Conservation (phyloP, 371 early-diverging fungal genomes). For the Conidiobolus incongruus region DNA sequence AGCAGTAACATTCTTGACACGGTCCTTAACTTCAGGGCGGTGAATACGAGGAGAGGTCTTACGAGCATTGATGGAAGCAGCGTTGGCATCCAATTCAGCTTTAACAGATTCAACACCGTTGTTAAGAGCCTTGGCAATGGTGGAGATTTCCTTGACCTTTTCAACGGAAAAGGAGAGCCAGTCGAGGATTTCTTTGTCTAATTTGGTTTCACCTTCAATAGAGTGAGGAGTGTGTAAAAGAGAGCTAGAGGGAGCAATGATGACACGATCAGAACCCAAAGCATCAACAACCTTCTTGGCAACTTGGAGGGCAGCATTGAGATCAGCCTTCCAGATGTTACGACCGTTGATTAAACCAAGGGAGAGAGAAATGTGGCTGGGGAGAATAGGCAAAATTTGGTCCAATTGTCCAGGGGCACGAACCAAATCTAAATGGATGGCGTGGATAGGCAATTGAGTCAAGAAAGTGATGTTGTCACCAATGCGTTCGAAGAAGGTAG, state of each 20-base stretch:
- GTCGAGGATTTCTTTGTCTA: conserved; percentile 55
- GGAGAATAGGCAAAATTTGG: conserved; percentile 23
- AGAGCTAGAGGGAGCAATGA: conserved; percentile 74
- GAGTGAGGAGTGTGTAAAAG: conserved; percentile 83
- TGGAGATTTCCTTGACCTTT: conserved; percentile 62
- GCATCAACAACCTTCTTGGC: conserved; percentile 38
- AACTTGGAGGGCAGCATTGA: conserved; percentile 38
- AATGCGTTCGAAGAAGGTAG: conserved; percentile 86
- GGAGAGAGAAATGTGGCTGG: conserved; percentile 29
- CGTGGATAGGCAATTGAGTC: conserved; percentile 46
- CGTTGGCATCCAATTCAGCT: conserved; percentile 46
- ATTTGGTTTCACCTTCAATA: conserved; percentile 52
- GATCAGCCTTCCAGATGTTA: conserved; percentile 90
- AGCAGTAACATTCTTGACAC: conserved; percentile 37
- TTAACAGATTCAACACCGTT: conserved; percentile 36
- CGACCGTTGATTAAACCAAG: conserved; percentile 85
- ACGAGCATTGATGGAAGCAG: conserved; percentile 41
- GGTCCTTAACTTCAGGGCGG: conserved; percentile 58
- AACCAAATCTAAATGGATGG: conserved; percentile 76
- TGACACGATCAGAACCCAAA: conserved; percentile 47
- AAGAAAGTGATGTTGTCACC: conserved; percentile 36
- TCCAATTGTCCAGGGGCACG: conserved; percentile 69
- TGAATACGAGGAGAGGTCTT: conserved; percentile 59
- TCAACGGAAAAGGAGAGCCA: conserved; percentile 89
- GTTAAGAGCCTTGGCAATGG: conserved; percentile 45